A percentile compares a stretch with the other conserved stretches of the same genome.
Evolutionary conservation across 2,329 filamentous ascomycete genomes (phyloP).

Genomic region (Chaetomiaceae sp.): DNA sequence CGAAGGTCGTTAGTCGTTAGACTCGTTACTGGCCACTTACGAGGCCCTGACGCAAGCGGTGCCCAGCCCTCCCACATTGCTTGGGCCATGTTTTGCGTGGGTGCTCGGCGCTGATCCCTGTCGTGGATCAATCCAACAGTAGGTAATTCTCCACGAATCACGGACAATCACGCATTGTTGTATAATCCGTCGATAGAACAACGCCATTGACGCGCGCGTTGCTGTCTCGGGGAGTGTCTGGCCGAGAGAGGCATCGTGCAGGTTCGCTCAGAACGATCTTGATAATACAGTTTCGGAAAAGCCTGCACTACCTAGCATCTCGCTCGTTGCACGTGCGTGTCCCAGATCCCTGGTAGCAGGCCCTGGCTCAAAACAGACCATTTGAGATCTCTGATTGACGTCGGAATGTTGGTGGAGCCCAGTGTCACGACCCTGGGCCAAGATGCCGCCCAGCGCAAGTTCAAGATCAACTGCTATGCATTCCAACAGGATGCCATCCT

Average conservation of each 20-base stretch:
- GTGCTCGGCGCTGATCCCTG: conserved; percentile 11
- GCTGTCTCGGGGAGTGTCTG: not conserved
- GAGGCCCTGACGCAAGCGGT: not conserved
- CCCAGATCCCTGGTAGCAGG: conserved; percentile 3
- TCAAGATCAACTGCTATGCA: conserved; percentile 43
- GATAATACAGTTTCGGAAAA: too few relatives aligned
- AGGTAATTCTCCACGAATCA: conserved; percentile 23
- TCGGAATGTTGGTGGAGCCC: conserved; percentile 29
- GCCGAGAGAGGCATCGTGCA: not conserved
- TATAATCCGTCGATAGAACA: not conserved
- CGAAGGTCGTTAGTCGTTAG: too few relatives aligned
- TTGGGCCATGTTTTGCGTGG: not conserved
- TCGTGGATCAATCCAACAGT: conserved; percentile 5
- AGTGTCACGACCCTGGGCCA: conserved; percentile 32
- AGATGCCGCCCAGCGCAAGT: conserved; percentile 35
- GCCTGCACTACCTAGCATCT: not conserved
- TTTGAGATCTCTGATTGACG: not conserved
- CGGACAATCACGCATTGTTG: not conserved
- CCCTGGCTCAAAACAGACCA: not conserved
- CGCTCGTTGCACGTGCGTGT: not conserved
- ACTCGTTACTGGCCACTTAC: too few relatives aligned
- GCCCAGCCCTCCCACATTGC: conserved; percentile 5
- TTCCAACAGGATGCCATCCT: conserved; percentile 47
- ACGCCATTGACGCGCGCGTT: not conserved
- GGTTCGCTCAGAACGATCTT: not conserved